A percentile compares a stretch with the other conserved stretches of the same genome.
These are phyloP conservation scores for Salix udensis DNA, from an alignment of 345 rosid genomes.

Conservation along the genomic window DNA sequence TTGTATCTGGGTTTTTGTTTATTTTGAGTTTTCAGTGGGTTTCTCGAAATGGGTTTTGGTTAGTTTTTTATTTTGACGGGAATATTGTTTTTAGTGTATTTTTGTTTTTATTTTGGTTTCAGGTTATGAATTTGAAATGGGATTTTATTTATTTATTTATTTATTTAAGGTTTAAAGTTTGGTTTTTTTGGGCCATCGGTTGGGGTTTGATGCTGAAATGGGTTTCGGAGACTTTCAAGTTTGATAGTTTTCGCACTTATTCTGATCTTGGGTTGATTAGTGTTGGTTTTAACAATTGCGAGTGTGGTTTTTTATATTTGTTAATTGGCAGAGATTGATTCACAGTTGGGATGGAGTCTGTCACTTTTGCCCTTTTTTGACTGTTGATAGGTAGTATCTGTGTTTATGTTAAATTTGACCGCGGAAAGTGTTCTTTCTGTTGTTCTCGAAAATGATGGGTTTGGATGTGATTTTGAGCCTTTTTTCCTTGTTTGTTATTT, in stretches of 20 bases:
- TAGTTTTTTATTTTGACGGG: not conserved
- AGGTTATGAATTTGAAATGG: not conserved
- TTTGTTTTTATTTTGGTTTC: not conserved
- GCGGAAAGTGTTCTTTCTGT: not conserved
- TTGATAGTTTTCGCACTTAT: not conserved
- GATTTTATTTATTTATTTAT: not conserved
- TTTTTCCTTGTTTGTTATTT: constrained; percentile 4
- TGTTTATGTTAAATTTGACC: not conserved
- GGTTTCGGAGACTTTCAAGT: not conserved
- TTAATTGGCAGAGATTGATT: not conserved
- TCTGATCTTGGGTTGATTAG: not conserved
- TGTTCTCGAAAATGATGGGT: not conserved
- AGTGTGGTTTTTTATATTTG: not conserved
- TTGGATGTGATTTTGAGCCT: not conserved
- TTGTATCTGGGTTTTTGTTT: constrained; percentile 1
- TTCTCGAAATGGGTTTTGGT: not conserved
- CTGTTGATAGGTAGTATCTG: not conserved
- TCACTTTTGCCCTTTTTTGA: not conserved
- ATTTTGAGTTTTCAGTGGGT: not conserved
- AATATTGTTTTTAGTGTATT: not conserved
- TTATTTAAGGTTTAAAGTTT: not conserved
- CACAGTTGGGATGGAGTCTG: not conserved
- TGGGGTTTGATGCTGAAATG: not conserved
- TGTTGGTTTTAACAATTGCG: not conserved
- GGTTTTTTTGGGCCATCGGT: not conserved